Percentiles rank a stretch among this genome's conserved stretches.
Conservation (phyloP, 2,329 filamentous ascomycete genomes). For the Macrophomina tecta region DNA sequence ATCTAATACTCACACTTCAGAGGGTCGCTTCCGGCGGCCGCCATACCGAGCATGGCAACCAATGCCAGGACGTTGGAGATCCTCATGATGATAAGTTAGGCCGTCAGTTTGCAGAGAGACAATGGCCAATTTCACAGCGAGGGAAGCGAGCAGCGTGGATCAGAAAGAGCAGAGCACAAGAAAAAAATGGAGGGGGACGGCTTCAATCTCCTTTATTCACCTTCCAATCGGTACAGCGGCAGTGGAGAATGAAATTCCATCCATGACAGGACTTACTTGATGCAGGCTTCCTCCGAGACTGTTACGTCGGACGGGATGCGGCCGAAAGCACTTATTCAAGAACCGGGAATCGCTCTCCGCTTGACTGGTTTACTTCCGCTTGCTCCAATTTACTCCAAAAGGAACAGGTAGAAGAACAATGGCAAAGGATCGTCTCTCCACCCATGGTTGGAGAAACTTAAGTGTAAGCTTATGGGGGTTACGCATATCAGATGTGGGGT, state of each 20-base stretch:
- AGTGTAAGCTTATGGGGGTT: background rate
- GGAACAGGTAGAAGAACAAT: background rate
- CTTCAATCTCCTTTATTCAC: conserved; percentile 9
- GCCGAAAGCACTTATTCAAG: background rate
- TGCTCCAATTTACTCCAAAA: background rate
- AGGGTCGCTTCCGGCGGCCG: background rate
- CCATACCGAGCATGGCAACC: background rate
- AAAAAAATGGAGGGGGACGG: background rate
- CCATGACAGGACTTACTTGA: conserved; percentile 1
- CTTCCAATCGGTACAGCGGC: background rate
- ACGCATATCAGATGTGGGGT: background rate
- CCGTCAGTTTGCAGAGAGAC: background rate
- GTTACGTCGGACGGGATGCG: conserved; percentile 4
- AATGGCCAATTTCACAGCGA: background rate
- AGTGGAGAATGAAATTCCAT: conserved; percentile 3
- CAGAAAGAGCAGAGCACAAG: conserved; percentile 1
- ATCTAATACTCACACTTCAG: background rate
- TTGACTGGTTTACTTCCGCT: background rate
- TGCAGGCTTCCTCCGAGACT: background rate
- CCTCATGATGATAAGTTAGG: conserved; percentile 2
- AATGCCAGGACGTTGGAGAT: background rate
- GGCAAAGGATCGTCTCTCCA: background rate
- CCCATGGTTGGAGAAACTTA: background rate
- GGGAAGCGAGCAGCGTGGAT: background rate
- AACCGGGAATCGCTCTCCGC: background rate